Percentiles rank a stretch among this genome's conserved stretches.
Conservation (phyloP, 2,329 filamentous ascomycete genomes). For the Amauroascus verrucosus region DNA sequence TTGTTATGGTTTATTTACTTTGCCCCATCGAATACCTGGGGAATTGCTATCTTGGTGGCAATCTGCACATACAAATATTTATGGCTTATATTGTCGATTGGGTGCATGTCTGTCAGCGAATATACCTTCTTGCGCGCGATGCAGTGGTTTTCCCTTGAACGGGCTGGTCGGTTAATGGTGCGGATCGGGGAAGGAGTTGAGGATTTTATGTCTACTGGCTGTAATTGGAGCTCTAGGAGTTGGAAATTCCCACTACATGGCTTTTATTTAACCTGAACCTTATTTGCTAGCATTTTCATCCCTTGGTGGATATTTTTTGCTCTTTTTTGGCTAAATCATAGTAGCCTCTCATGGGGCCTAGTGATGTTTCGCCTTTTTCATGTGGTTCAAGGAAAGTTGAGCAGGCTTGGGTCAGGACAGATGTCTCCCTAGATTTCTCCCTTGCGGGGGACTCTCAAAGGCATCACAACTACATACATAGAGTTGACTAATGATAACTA, state of each 20-base stretch:
- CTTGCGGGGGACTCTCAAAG: too few relatives aligned
- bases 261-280: not conserved
- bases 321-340: too few relatives aligned
- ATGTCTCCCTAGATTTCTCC: too few relatives aligned
- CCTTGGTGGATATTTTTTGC: not conserved
- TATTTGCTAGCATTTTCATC: slow-evolving; percentile 7
- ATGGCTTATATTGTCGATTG: slow-evolving; percentile 1
- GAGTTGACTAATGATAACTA: not conserved
- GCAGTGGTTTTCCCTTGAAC: not conserved
- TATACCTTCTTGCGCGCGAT: not conserved
- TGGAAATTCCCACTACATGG: slow-evolving; percentile 1
- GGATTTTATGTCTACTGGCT: not conserved
- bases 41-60: slow-evolving; percentile 4
- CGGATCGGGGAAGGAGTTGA: not conserved
- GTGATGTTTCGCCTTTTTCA: too few relatives aligned
- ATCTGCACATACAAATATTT: slow-evolving; percentile 8
- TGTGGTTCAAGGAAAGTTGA: too few relatives aligned
- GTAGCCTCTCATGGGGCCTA: too few relatives aligned
- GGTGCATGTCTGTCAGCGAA: not conserved
- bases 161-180: not conserved
- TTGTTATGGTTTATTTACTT: not conserved
- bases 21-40: not conserved
- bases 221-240: not conserved
- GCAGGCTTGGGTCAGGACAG: too few relatives aligned
- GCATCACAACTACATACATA: too few relatives aligned